Evolutionary conservation across 2,329 filamentous ascomycete genomes (phyloP).

Genomic region (Cytospora leucostoma): DNA sequence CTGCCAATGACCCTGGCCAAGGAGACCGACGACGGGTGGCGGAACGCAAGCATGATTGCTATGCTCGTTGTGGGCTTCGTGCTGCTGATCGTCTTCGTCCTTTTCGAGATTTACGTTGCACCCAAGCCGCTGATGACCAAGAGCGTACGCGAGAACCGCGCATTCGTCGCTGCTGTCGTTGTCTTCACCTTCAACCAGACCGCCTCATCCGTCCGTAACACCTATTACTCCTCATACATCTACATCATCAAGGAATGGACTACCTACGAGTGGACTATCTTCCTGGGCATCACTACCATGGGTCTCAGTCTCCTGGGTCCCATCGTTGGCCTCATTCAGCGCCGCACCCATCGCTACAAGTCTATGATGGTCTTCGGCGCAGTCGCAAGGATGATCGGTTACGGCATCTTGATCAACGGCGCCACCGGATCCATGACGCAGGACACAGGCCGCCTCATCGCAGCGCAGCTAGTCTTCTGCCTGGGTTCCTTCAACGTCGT

Average conservation of each 20-base stretch:
- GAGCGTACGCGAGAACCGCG: conserved; percentile 37
- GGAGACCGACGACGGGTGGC: conserved; percentile 39
- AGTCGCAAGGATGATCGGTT: conserved; percentile 39
- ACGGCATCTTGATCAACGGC: conserved; percentile 38
- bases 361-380: conserved; percentile 43
- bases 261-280: conserved; percentile 45
- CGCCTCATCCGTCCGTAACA: conserved; percentile 40
- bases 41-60: conserved; percentile 35
- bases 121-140: conserved; percentile 39
- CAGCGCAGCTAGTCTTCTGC: conserved; percentile 37
- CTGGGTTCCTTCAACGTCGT: conserved; percentile 42
- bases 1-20: conserved; percentile 61
- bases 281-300: conserved; percentile 43
- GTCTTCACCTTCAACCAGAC: conserved; percentile 40
- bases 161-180: conserved; percentile 36
- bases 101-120: conserved; percentile 40
- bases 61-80: conserved; percentile 34
- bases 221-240: conserved; percentile 42
- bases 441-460: conserved; percentile 38
- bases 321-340: conserved; percentile 40
- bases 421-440: conserved; percentile 35
- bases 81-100: conserved; percentile 36
- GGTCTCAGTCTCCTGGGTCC: conserved; percentile 40
- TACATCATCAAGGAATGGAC: conserved; percentile 46
- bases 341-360: conserved; percentile 45